Evolutionary conservation across 495 filamentous ascomycete species (phyloP), one percentile per base, ranked within the genome.

Genomic region (Gamarada debralockiae): DNA sequence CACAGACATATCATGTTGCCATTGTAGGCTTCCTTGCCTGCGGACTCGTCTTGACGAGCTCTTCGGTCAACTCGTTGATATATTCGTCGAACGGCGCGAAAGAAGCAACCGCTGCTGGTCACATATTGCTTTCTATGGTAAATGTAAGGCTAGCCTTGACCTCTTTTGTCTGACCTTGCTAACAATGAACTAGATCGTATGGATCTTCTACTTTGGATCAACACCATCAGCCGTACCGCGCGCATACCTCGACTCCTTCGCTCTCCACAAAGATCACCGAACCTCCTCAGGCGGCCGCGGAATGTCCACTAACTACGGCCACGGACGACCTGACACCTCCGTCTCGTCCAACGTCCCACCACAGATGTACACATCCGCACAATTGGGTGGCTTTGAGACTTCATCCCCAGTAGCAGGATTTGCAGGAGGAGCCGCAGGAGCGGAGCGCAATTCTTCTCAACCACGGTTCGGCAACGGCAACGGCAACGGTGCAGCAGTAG

Each of bases 151-250:
- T 76, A 48, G 12, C 34, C n/a, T 48, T 10, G 23, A 38, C 37
- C 13, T 15, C 17, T 3, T 25, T 27, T 13, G 21, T 49, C 50
- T 2, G 17, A 15, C 18, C 38, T 23, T 15, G 36, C 47, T 52
- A 45, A 61, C 21, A 27, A 25, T 13, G 14, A 7, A 34, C 18
- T 31, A 97, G 92, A 88, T 97, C 62, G 81, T 97, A 42, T 99
- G 93, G 93, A 96, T 97, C 55, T 95, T 96, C 72, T 96, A 97
- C 73, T 99, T 95, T 62, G 93, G 93, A 51, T 96, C 93, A 7
- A 84, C 88, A 2, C 91, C 95, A 5, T 84, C 89, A 47, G 89
- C 92, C n/a, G 76, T 83, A 48, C 88, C 91, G 56, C 89, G 92
- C 50, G 85, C 88, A 34, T 95, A 92, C 65, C 86, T 97, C 55